phyloP scores from a whole-genome alignment of 106 monocot genomes.

The Phalaenopsis aphrodite region DNA sequence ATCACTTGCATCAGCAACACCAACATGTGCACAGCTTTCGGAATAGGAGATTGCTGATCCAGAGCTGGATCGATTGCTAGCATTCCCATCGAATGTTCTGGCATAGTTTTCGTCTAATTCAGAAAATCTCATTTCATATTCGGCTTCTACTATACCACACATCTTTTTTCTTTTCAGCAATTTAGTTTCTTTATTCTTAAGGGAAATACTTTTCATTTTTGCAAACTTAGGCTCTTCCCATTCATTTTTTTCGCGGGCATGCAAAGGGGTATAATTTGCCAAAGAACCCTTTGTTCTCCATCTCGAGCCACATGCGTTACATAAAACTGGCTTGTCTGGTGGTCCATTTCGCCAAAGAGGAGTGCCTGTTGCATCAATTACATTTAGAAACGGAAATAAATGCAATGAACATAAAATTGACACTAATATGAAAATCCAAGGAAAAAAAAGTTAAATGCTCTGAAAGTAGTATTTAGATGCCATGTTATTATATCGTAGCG shows the following conservation, averaged over 20 bases:
- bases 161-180: slow-evolving; percentile 42
- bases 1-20: slow-evolving; percentile 39
- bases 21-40: slow-evolving; percentile 74
- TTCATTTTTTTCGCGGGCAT: slow-evolving; percentile 64
- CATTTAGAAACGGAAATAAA: background rate
- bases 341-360: slow-evolving; percentile 99
- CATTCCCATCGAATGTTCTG: slow-evolving; percentile 44
- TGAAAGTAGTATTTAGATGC: background rate
- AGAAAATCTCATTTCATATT: slow-evolving; percentile 39
- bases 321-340: slow-evolving; percentile 91
- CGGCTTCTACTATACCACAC: slow-evolving; percentile 14
- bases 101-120: slow-evolving; percentile 48
- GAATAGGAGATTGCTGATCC: slow-evolving; percentile 73
- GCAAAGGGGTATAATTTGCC: slow-evolving; percentile 86
- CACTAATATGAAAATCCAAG: background rate
- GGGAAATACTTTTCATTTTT: slow-evolving; percentile 33
- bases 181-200: slow-evolving; percentile 45
- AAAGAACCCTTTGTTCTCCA: slow-evolving; percentile 98
- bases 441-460: background rate
- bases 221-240: slow-evolving; percentile 36
- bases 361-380: slow-evolving; percentile 59
- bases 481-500: background rate
- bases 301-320: slow-evolving; percentile 99
- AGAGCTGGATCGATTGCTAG: slow-evolving; percentile 75
- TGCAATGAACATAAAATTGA: background rate